Base-by-base conservation (phyloP, 2,329 filamentous ascomycete genomes). In the Neofusicoccum parvum region DNA sequence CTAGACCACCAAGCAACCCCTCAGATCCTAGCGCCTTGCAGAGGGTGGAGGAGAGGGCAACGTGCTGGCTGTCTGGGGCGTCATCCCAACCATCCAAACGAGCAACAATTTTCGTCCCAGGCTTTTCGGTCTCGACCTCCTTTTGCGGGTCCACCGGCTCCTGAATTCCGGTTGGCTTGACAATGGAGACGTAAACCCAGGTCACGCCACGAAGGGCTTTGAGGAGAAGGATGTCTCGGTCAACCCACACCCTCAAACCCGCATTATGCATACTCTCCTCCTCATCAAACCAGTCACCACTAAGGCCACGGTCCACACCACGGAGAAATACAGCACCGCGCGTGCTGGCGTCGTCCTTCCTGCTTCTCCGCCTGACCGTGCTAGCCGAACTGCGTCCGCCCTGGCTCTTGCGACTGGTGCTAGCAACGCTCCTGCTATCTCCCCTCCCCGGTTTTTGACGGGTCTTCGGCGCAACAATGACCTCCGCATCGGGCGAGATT, bases 381-480 rank as follows among this genome's bases (percentile, higher is more conserved):
- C 92, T 96, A 20, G 88, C 84, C 45, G 85, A 84, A 71, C 90
- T 95, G 76, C 91, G 90, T 9, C 89, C 85, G 11, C 83, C 82
- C 36, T 78, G 86, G 74, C 92, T 94, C 72, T 89, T 92, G 70
- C 90, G 89, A 50, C 92, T 92, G 2, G 90, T 90, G 71, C 91
- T 92, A 0, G 89, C 86, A 9, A 94, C 90, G 74, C 94, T 97
- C 66, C 90, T 85, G 73, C 86, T 92, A 70, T 81, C 79, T 66
- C 80, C 85, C 65, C 89, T 86, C 3, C 87, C 82, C 39, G 85
- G 80, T 75, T 92, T 93, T 48, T 90, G 85, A 64, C 94, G 87
- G 32, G 90, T 90, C 80, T 99, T 99, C 0, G 95, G 95, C 3
- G 95, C 95, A 67, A 99, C 95, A 69, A 98, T 96, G 58, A 99